Conservation (phyloP, 164 flowering plant species). For the Euptelea pleiosperma region DNA sequence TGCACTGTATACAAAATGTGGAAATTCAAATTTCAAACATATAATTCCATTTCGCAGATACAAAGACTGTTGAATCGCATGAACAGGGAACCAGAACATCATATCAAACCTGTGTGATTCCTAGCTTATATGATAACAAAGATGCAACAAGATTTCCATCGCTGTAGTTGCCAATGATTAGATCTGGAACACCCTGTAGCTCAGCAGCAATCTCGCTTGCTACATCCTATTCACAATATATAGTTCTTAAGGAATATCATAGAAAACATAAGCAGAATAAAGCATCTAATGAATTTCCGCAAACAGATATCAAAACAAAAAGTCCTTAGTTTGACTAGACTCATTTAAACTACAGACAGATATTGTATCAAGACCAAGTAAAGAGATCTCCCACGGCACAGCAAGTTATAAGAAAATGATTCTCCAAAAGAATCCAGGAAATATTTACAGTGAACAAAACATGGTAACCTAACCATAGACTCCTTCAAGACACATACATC, state of each 20-base stretch:
- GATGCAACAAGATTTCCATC: constrained; percentile 99
- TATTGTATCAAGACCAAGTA: too few relatives aligned
- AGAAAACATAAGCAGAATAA: background rate
- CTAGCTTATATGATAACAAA: constrained; percentile 71
- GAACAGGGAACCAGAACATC: constrained; percentile 3
- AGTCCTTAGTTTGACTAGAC: too few relatives aligned
- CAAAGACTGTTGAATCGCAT: background rate
- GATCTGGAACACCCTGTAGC: constrained; percentile 81
- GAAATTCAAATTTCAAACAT: background rate
- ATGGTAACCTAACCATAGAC: too few relatives aligned
- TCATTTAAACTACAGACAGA: too few relatives aligned
- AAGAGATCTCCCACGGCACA: too few relatives aligned
- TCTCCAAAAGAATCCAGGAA: too few relatives aligned
- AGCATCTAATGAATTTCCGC: too few relatives aligned
- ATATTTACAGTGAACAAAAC: too few relatives aligned
- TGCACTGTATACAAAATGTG: constrained; percentile 56
- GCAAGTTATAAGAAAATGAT: too few relatives aligned
- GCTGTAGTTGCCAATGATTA: constrained; percentile 94
- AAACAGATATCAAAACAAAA: too few relatives aligned
- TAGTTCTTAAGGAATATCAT: background rate
- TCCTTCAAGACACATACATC: too few relatives aligned
- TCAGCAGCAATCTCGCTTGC: constrained; percentile 78
- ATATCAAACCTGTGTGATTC: constrained; percentile 77
- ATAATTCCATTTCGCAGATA: background rate
- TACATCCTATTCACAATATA: constrained; percentile 53